These are phyloP conservation scores for Athelia sp. DNA, from an alignment of 1,284 basidiomycete genomes.

Conservation along the genomic window DNA sequence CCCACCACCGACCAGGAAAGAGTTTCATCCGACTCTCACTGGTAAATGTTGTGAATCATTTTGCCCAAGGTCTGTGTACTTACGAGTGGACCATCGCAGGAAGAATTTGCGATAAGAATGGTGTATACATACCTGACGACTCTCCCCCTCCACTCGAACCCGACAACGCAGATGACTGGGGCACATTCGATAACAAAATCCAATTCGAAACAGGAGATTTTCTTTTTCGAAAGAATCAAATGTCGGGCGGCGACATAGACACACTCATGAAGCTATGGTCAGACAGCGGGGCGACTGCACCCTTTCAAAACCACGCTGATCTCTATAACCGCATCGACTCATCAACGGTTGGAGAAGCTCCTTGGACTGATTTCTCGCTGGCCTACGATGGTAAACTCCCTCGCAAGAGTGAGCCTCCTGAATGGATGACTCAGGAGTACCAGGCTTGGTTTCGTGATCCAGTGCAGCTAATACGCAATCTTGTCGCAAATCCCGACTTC, in stretches of 20 bases:
- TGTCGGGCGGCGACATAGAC: constrained; percentile 11
- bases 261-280: constrained; percentile 12
- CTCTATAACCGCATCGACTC: constrained; percentile 15
- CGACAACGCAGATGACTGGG: constrained; percentile 10
- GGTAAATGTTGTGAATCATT: too few relatives aligned
- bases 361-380: constrained; percentile 15
- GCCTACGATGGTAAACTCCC: constrained; percentile 10
- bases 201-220: constrained; percentile 18
- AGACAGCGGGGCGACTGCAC: constrained; percentile 10
- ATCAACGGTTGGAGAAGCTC: constrained; percentile 13
- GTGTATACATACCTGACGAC: too few relatives aligned
- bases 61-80: too few relatives aligned
- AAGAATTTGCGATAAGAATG: too few relatives aligned
- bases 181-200: constrained; percentile 8
- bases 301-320: constrained; percentile 12
- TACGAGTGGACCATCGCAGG: too few relatives aligned
- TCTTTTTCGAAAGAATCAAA: constrained; percentile 10
- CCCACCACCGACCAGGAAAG: too few relatives aligned
- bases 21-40: too few relatives aligned
- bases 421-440: constrained; percentile 16
- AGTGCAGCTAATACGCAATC: constrained; percentile 9
- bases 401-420: neutral
- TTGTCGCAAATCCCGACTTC: constrained; percentile 19
- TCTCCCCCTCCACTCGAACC: too few relatives aligned
- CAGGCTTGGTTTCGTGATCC: constrained; percentile 17